Percentiles rank a stretch among this genome's conserved stretches.
Conservation (phyloP, 495 filamentous ascomycete genomes). For the Aspergillus hancockii region DNA sequence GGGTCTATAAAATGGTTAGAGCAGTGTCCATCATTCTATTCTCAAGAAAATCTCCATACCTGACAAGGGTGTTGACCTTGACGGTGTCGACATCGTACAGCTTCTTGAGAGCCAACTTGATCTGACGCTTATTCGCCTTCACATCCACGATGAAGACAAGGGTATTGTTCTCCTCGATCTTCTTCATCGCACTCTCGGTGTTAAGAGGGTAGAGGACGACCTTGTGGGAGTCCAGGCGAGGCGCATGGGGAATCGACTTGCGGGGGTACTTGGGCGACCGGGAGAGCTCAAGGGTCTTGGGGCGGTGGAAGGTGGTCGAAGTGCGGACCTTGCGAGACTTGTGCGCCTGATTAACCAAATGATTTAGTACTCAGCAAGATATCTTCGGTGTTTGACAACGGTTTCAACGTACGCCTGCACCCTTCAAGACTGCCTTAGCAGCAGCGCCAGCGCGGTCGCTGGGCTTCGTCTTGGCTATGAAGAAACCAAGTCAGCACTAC, state of each 20-base stretch:
- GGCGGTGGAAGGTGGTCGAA: constrained; percentile 95
- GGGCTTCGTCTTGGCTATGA: constrained; percentile 70
- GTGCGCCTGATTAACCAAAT: constrained; percentile 61
- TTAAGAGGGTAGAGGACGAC: constrained; percentile 85
- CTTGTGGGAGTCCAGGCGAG: constrained; percentile 92
- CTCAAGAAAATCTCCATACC: constrained; percentile 54
- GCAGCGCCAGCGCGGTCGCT: constrained; percentile 81
- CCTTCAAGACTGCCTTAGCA: constrained; percentile 89
- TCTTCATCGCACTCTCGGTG: constrained; percentile 99
- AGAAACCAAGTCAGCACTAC: constrained; percentile 51
- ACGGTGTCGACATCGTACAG: constrained; percentile 96
- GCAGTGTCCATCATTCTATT: background rate
- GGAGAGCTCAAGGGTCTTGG: constrained; percentile 89
- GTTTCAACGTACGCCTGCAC: constrained; percentile 61
- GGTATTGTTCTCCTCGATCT: constrained; percentile 99
- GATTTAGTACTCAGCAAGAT: constrained; percentile 12
- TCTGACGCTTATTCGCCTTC: constrained; percentile 99
- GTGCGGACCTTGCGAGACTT: constrained; percentile 90
- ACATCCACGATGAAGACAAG: constrained; percentile 97
- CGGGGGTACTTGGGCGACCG: constrained; percentile 95
- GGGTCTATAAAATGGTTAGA: constrained; percentile 58
- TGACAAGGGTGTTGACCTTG: constrained; percentile 99
- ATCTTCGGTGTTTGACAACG: background rate
- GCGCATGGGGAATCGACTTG: constrained; percentile 85
- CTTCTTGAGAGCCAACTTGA: constrained; percentile 98